Conservation (phyloP, 2,329 filamentous ascomycete genomes). For the Bipolaris zeicola region DNA sequence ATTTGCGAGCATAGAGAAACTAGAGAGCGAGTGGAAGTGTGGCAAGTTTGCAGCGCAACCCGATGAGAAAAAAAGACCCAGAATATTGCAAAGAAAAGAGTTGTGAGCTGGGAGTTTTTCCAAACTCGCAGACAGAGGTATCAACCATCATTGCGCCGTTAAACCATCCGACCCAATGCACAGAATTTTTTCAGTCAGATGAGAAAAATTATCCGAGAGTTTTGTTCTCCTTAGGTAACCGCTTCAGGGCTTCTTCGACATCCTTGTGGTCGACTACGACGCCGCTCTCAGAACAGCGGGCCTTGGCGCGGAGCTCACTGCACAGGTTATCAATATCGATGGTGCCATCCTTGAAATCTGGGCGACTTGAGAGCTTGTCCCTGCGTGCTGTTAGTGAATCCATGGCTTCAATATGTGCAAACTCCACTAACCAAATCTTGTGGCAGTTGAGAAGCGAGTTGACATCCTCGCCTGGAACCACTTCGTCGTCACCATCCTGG, state of each 20-base stretch:
- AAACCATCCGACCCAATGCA: slow-evolving; percentile 10
- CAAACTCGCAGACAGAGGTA: not conserved
- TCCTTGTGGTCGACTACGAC: slow-evolving; percentile 89
- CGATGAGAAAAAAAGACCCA: not conserved
- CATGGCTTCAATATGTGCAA: not conserved
- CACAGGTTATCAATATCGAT: slow-evolving; percentile 94
- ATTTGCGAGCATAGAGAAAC: too few species aligned
- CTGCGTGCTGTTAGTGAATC: slow-evolving; percentile 57
- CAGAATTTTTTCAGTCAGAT: not conserved
- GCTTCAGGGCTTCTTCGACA: slow-evolving; percentile 69
- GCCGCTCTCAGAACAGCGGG: slow-evolving; percentile 88
- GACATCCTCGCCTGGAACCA: slow-evolving; percentile 64
- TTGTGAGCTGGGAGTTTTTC: not conserved
- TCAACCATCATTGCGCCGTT: slow-evolving; percentile 7
- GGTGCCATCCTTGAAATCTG: slow-evolving; percentile 85
- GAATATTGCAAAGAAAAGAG: not conserved
- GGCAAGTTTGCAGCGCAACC: too few species aligned
- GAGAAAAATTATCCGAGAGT: slow-evolving; percentile 5
- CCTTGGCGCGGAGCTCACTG: slow-evolving; percentile 91
- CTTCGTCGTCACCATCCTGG: slow-evolving; percentile 71
- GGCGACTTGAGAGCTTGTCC: slow-evolving; percentile 87
- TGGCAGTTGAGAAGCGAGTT: slow-evolving; percentile 78
- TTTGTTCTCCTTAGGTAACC: slow-evolving; percentile 45
- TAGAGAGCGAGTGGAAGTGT: too few species aligned
- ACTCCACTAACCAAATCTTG: slow-evolving; percentile 80